Base-by-base conservation (phyloP, 1,284 basidiomycete species). In the Sporisorium sorghi region DNA sequence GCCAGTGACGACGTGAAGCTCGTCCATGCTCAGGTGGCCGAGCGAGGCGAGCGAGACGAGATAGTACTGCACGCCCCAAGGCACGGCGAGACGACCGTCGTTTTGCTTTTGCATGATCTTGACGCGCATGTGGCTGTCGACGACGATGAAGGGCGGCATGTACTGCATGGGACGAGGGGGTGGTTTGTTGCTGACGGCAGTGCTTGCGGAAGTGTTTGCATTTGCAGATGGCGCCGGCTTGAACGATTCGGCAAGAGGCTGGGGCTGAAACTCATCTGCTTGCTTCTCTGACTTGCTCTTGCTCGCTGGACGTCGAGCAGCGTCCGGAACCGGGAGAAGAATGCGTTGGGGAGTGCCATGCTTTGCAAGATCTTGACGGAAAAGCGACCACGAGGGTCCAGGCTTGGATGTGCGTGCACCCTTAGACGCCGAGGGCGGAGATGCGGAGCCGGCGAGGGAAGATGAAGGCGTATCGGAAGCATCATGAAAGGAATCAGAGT, bases 31-130 rank as follows among this genome's bases (percentile, higher is more conserved):
- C 14, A 70, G 17, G 5, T 44, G 19, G 9, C 33, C 63, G 39
- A 52, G 39, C 2, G 66, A 57, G 3, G 47, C 72, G 32, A 70
- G 58, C 19, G 55, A 62, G 14, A 63, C 66, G 40, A 74, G 62
- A 26, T 59, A 70, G 46, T 37, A 74, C 12, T 74, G 72, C 0
- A 55, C 54, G 0, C 55, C 62, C 66, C 66, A 74, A 2, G 72
- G 72, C 10, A 74, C 67, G 12, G 50, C 46, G 9, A 50, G 47
- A 5, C 56, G 35, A 8, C 54, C 63, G 28, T 42, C 66, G 2
- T 23, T 32, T 28, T 66, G 28, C 24, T 12, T 42, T 21, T 55
- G 61, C 71, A 63, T 60, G 39, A 55, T 35, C 6, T 46, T 52
- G 42, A 67, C 37, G 5, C 62, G 66, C 49, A 53, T 28, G 19